Evolutionary conservation across 345 rosid genomes (phyloP).

Genomic region (Anacardium occidentale): DNA sequence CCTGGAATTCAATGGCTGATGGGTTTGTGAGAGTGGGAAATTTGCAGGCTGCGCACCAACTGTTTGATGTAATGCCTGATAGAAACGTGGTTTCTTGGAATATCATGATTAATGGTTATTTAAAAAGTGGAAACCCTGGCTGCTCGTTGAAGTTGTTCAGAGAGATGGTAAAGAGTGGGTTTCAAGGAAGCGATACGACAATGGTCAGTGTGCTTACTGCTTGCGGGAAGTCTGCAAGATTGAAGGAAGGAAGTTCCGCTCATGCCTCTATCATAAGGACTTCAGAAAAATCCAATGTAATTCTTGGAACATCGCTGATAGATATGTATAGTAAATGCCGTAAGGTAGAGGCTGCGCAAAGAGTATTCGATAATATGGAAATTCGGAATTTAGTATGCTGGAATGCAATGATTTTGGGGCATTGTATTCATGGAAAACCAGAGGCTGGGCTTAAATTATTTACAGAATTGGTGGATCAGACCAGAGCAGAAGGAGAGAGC

Average conservation of each 20-base stretch:
- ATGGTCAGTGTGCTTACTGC: conserved; percentile 47
- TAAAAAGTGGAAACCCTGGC: conserved; percentile 52
- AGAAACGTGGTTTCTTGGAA: conserved; percentile 61
- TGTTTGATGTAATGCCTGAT: conserved; percentile 52
- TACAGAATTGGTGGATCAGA: conserved; percentile 31
- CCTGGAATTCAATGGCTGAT: conserved; percentile 50
- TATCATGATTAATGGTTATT: conserved; percentile 54
- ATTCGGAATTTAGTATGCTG: conserved; percentile 51
- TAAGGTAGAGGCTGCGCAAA: conserved; percentile 49
- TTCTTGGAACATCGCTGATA: conserved; percentile 50
- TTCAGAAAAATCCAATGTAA: conserved; percentile 25
- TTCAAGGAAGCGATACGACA: conserved; percentile 40
- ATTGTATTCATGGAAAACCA: conserved; percentile 70
- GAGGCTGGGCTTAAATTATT: conserved; percentile 56
- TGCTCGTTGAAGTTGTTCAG: conserved; percentile 56
- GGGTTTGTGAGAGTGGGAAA: conserved; percentile 32
- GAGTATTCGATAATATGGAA: conserved; percentile 43
- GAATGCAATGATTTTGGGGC: conserved; percentile 82
- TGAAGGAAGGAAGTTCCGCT: conserved; percentile 69
- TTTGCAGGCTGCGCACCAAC: conserved; percentile 35
- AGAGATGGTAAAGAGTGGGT: conserved; percentile 44
- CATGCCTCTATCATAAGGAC: conserved; percentile 52
- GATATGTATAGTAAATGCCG: conserved; percentile 65
- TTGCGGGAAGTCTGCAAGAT: conserved; percentile 61
- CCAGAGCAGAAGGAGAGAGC: conserved; percentile 9